Evolutionary conservation across 805 yeast species (phyloP).

Genomic region (Komagataella pseudopastoris): DNA sequence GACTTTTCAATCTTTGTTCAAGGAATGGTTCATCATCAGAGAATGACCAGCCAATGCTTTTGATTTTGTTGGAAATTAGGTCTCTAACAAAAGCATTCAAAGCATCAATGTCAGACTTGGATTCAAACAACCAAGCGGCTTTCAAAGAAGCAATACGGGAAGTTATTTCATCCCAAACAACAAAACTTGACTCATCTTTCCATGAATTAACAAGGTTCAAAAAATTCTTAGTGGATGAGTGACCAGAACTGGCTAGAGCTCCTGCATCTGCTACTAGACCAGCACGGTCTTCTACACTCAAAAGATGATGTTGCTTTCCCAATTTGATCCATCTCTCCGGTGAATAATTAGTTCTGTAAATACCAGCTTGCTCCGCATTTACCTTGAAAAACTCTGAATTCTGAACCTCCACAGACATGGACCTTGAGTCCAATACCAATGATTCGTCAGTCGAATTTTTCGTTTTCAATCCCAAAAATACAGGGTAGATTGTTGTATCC

Average conservation of each 20-base stretch:
- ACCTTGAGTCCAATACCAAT: conserved; percentile 32
- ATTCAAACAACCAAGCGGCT: conserved; percentile 43
- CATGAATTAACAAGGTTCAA: conserved; percentile 46
- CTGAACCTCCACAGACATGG: conserved; percentile 28
- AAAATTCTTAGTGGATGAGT: conserved; percentile 46
- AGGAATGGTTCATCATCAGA: conserved; percentile 39
- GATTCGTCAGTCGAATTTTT: conserved; percentile 47
- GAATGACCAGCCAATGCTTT: conserved; percentile 54
- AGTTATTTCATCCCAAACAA: conserved; percentile 55
- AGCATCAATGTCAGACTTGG: conserved; percentile 28
- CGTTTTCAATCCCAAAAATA: conserved; percentile 54
- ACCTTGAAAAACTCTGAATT: conserved; percentile 44
- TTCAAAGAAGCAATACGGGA: conserved; percentile 33
- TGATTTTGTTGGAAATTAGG: conserved; percentile 40
- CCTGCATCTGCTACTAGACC: conserved; percentile 75
- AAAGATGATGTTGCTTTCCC: conserved; percentile 42
- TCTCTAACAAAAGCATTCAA: conserved; percentile 38
- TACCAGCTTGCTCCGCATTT: conserved; percentile 63
- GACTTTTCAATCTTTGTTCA: conserved; percentile 52
- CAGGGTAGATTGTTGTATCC: conserved; percentile 54
- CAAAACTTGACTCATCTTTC: conserved; percentile 45
- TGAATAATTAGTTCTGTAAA: conserved; percentile 61
- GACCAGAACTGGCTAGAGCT: conserved; percentile 59
- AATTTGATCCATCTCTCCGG: conserved; percentile 57
- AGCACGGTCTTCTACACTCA: conserved; percentile 65